Base-by-base conservation (phyloP, 164 flowering plant genomes). In the Taxillus chinensis region DNA sequence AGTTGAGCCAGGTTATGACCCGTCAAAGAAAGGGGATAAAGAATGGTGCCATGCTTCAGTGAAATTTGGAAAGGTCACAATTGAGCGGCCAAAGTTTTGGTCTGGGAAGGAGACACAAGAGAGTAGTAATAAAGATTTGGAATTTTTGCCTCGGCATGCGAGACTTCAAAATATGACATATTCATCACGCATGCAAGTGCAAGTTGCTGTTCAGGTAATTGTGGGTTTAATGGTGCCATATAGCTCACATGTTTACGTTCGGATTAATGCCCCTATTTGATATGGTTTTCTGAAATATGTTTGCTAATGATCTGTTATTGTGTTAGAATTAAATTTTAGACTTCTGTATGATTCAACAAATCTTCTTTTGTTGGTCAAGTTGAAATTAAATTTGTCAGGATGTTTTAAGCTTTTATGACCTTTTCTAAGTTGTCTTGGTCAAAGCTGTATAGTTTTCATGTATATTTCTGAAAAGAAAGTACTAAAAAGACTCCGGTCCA, bases 131-230 rank as follows among this genome's bases (percentile, higher is more conserved):
- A 82, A 80, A 52, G 57, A 27, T 37, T 43, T 80, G 63, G 68
- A 78, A 1, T 61, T 86, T 68, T 51, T 77, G 52, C 97, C 98
- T 0, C 72, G 85, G 64, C 93, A 90, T 74, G 97, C 98, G 16
- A 78, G 97, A 17, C 86, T 92, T 52, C 96, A 90, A 77, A 82
- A 84, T 59, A 84, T 90, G 90, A 82, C 95, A 3, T 92, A 92
- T 69, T 75, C 97, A 0, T 56, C 92, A 10, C 70, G 79, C 55
- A 74, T 92, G 77, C 86, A 76, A 66, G 95, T 85, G 6, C 71
- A 82, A 10, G 67, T 82, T 13, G 41, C 57, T 45, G 53, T 85
- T 65, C 67, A 92, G 97, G 97, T 88, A 39, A 64, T 39, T 54
- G 1, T 55, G 37, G 16, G 37, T 48, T 48, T 11, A 4, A n/a